Evolutionary conservation across 2,329 filamentous ascomycete species (phyloP).

Genomic region (Fusarium zealandicum): DNA sequence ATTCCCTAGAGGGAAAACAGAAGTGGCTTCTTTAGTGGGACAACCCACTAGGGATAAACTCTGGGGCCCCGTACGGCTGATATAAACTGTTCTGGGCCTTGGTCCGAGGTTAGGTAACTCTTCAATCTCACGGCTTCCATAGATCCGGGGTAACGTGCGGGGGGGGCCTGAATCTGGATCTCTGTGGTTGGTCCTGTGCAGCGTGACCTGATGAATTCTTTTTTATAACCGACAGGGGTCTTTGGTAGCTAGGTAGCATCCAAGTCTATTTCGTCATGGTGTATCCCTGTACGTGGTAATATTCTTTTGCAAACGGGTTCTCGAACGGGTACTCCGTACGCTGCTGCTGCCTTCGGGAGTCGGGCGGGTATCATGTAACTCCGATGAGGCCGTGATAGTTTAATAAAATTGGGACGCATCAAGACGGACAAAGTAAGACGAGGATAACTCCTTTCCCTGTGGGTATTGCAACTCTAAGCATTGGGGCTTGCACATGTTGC

Average conservation of each 20-base stretch:
- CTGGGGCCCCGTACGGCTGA: slow-evolving; percentile 27
- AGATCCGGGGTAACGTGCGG: slow-evolving; percentile 29
- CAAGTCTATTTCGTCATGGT: not conserved
- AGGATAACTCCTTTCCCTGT: not conserved
- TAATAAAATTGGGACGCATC: not conserved
- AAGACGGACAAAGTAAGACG: not conserved
- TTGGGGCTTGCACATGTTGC: not conserved
- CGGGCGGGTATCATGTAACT: too few relatives aligned
- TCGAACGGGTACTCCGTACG: not conserved
- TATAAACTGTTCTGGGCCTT: slow-evolving; percentile 1
- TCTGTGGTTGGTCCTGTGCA: not conserved
- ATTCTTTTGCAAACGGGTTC: not conserved
- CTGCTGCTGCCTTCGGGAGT: too few relatives aligned
- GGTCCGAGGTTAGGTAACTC: slow-evolving; percentile 25
- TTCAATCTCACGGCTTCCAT: slow-evolving; percentile 18
- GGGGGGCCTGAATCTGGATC: slow-evolving; percentile 3
- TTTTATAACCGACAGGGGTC: not conserved
- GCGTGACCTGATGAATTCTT: not conserved
- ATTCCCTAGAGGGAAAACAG: not conserved
- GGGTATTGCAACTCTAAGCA: not conserved
- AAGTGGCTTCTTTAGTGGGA: too few relatives aligned
- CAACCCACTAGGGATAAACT: not conserved
- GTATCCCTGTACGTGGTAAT: too few relatives aligned
- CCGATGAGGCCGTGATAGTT: not conserved
- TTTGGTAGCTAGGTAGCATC: too few relatives aligned